Evolutionary conservation across 306 rosid genomes (phyloP), one percentile per base, ranked within the genome.

Genomic region (Phaseolus lunatus): DNA sequence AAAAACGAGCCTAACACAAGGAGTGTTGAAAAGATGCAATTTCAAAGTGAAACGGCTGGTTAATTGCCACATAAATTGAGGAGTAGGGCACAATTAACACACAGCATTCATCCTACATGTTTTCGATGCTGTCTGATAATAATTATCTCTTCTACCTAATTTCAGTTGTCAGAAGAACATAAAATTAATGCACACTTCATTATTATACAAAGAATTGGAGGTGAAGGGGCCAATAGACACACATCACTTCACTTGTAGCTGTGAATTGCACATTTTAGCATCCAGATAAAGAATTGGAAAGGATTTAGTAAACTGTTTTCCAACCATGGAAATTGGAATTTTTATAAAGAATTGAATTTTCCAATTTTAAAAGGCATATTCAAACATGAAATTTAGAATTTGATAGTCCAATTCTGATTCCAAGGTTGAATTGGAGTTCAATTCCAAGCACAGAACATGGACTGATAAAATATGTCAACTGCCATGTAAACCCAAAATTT

Each of bases 401-500:
- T 27, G 19, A 78, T 19, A 33, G 59, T 26, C 33, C 79, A 67
- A 54, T n/a, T 53, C 27, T 7, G n/a, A 61, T 48, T 75, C 50
- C 18, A 35, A 65, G 54, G 18, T 64, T 65, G 80, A 50, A 50
- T 15, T 35, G 53, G 54, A 26, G 49, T 18, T 13, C 19, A 44
- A 78, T 58, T 33, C 59, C 64, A 70, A 35, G 52, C 20, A 70
- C 50, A 23, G 48, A 58, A 35, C 37, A 70, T 9, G 29, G 64
- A 52, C 50, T 58, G 35, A 47, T 18, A 70, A 45, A 69, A 23
- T 31, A 41, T 75, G 44, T 23, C 67, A 76, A 59, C n/a, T 45
- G 19, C 45, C 54, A 63, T 18, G 82, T 56, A 41, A 70, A 70
- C 48, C 52, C 58, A 65, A 63, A 74, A 83, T 1, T 0, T 44